Evolutionary conservation across 208 protist genomes (phyloP).

Genomic region (Leishmania gerbilli): DNA sequence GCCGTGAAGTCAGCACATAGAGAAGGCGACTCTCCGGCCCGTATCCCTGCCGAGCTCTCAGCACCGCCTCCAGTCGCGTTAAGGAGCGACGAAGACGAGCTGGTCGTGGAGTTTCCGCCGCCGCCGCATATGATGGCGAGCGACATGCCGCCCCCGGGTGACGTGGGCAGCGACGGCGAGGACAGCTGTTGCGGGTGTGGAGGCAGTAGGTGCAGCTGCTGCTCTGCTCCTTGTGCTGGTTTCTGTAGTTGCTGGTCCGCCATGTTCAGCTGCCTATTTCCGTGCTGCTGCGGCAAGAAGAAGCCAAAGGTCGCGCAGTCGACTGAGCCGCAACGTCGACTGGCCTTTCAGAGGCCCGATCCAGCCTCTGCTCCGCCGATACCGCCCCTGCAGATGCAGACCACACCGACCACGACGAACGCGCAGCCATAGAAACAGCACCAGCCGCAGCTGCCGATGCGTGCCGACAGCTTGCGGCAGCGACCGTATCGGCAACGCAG

Average conservation of each 20-base stretch:
- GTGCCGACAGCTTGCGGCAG: not conserved
- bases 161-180: slow-evolving; percentile 26
- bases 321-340: slow-evolving; percentile 5
- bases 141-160: slow-evolving; percentile 59
- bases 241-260: slow-evolving; percentile 25
- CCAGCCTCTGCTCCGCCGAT: not conserved
- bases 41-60: not conserved
- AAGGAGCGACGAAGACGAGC: slow-evolving; percentile 22
- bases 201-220: slow-evolving; percentile 12
- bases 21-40: not conserved
- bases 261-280: slow-evolving; percentile 37
- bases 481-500: not conserved
- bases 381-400: not conserved
- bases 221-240: not conserved
- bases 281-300: slow-evolving; percentile 36
- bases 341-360: slow-evolving; percentile 19
- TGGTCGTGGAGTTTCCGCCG: slow-evolving; percentile 66
- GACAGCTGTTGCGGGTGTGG: slow-evolving; percentile 31
- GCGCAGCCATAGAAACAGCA: not conserved
- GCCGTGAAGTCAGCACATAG: not conserved
- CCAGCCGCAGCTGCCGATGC: not conserved
- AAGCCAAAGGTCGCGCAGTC: not conserved
- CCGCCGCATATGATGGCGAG: slow-evolving; percentile 42
- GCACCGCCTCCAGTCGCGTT: slow-evolving; percentile 18
- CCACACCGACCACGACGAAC: not conserved